Conservation (phyloP, 805 yeast species). For the Wickerhamomyces ciferrii region DNA sequence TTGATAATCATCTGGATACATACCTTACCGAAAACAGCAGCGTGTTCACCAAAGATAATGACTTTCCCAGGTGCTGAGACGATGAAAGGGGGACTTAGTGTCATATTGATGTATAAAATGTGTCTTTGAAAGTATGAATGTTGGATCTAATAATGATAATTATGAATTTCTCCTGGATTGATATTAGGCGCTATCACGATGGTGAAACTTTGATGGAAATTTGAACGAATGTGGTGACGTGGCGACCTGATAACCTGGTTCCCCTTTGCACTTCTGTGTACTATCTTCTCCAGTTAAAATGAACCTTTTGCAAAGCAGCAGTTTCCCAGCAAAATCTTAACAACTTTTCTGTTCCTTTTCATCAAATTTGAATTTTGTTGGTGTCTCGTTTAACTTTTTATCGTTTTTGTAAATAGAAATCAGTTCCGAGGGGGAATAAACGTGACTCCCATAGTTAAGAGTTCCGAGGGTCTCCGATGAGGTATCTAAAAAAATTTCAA, state of each 20-base stretch:
- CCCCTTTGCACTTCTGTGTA: too few species aligned
- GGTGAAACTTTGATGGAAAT: too few species aligned
- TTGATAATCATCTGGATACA: slow-evolving; percentile 9
- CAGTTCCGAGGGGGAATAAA: not conserved
- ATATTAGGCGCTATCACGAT: not conserved
- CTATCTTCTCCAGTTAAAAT: too few species aligned
- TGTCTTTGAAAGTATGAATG: not conserved
- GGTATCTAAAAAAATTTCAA: slow-evolving; percentile 1
- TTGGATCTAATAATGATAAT: not conserved
- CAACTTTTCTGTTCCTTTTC: too few species aligned
- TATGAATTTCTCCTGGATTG: not conserved
- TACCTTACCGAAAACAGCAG: slow-evolving; percentile 82
- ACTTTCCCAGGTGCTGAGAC: slow-evolving; percentile 97
- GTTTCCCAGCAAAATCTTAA: too few species aligned
- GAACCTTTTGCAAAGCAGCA: too few species aligned
- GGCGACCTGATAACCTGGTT: too few species aligned
- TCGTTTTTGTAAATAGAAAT: not conserved
- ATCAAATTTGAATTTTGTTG: not conserved
- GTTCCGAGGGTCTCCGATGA: slow-evolving; percentile 6
- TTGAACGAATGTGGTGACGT: not conserved
- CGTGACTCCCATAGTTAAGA: not conserved
- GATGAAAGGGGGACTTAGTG: slow-evolving; percentile 43
- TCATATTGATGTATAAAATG: not conserved
- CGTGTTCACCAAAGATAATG: slow-evolving; percentile 93
- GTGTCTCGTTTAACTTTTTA: not conserved